These are phyloP conservation scores for Vigna radiata DNA, from an alignment of 306 rosid species.

Conservation along the genomic window DNA sequence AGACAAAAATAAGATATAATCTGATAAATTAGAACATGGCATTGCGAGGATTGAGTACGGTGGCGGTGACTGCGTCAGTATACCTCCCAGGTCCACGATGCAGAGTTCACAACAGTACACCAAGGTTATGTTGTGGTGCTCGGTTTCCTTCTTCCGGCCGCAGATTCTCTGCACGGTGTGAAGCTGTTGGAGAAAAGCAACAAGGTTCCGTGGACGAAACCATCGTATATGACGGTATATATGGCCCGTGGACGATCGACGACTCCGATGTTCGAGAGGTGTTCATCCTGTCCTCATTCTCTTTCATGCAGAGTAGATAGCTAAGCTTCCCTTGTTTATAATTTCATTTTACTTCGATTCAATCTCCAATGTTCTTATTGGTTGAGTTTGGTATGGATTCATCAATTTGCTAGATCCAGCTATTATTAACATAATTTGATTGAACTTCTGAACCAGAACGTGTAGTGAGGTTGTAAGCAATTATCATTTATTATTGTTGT, in stretches of 20 bases:
- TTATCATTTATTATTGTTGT: not conserved
- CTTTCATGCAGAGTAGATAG: slow-evolving; percentile 3
- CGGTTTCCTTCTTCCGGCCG: slow-evolving; percentile 23
- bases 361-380: not conserved
- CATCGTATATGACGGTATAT: slow-evolving; percentile 68
- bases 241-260: slow-evolving; percentile 91
- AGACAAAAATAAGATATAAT: not conserved
- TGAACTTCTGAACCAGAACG: not conserved
- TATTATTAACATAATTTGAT: not conserved
- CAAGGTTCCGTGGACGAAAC: slow-evolving; percentile 45
- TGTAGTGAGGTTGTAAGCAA: not conserved
- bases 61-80: slow-evolving; percentile 23
- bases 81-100: slow-evolving; percentile 20
- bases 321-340: slow-evolving; percentile 3
- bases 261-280: slow-evolving; percentile 82
- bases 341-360: slow-evolving; percentile 4
- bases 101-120: slow-evolving; percentile 11
- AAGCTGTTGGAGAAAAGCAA: slow-evolving; percentile 63
- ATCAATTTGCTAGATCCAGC: not conserved
- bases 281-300: not conserved
- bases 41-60: slow-evolving; percentile 43
- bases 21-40: slow-evolving; percentile 37
- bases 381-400: not conserved
- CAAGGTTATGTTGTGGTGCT: slow-evolving; percentile 12
- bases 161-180: slow-evolving; percentile 50